Evolutionary conservation across 176 grass and related monocot species (phyloP).

Genomic region (Metroxylon sagu): DNA sequence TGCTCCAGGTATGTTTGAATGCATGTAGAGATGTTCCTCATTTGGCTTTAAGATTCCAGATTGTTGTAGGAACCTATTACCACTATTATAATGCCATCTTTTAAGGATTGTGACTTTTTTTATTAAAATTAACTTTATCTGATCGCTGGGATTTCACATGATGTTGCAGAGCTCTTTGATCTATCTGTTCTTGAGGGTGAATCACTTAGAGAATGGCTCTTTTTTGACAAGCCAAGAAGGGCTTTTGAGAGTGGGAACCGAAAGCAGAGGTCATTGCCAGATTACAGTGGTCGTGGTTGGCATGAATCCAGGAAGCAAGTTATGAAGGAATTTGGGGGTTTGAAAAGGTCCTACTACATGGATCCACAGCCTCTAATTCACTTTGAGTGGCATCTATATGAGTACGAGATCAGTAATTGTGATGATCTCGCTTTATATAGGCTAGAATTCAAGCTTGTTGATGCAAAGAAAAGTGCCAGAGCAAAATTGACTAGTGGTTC

Average conservation of each 20-base stretch:
- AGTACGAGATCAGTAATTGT: conserved; percentile 15
- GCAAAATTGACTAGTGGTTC: conserved; percentile 5
- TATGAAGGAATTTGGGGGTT: conserved; percentile 19
- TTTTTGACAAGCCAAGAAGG: conserved; percentile 19
- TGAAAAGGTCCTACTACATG: conserved; percentile 21
- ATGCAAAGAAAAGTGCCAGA: conserved; percentile 10
- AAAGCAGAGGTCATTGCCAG: conserved; percentile 14
- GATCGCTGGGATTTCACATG: no score
- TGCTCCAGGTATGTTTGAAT: conserved; percentile 1
- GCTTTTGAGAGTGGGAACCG: conserved; percentile 23
- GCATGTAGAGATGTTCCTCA: background rate
- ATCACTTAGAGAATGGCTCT: conserved; percentile 22
- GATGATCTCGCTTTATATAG: conserved; percentile 13
- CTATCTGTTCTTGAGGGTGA: conserved; percentile 11
- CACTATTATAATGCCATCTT: no score
- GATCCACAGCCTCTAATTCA: conserved; percentile 12
- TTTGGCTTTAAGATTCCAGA: background rate
- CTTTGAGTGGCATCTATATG: conserved; percentile 17
- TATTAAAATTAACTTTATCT: no score
- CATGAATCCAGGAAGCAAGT: conserved; percentile 22
- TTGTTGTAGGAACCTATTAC: no score
- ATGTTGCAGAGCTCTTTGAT: conserved; percentile 24
- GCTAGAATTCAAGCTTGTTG: conserved; percentile 13
- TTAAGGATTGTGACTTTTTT: no score
- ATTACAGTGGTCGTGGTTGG: conserved; percentile 19